Percentiles rank a stretch among this genome's conserved stretches.
These are phyloP conservation scores for Fusarium irregulare DNA, from an alignment of 2,329 filamentous ascomycete species.

Conservation along the genomic window DNA sequence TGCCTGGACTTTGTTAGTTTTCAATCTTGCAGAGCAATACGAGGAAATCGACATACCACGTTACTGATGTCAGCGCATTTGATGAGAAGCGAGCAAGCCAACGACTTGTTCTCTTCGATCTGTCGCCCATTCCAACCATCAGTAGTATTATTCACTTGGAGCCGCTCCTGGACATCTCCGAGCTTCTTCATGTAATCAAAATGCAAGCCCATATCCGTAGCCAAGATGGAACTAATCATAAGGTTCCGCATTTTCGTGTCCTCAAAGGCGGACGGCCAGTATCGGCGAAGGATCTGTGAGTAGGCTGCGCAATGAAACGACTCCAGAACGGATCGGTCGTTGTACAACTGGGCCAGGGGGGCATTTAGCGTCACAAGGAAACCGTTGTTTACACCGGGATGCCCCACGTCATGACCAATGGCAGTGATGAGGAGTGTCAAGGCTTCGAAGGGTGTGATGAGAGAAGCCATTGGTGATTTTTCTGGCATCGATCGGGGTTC, in stretches of 20 bases:
- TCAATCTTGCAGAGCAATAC: neutral
- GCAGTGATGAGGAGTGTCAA: conserved; percentile 91
- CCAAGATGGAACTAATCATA: conserved; percentile 97
- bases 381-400: conserved; percentile 97
- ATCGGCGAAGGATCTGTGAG: conserved; percentile 90
- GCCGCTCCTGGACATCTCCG: conserved; percentile 81
- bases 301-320: conserved; percentile 98
- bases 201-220: conserved; percentile 97
- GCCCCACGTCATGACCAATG: conserved; percentile 97
- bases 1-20: conserved; percentile 66
- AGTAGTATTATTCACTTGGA: conserved; percentile 72
- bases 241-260: conserved; percentile 84
- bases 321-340: conserved; percentile 95
- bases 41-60: conserved; percentile 72
- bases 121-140: conserved; percentile 83
- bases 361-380: conserved; percentile 93
- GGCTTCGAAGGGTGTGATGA: conserved; percentile 88
- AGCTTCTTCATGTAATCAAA: conserved; percentile 96
- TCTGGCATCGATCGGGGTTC: conserved; percentile 47
- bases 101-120: conserved; percentile 78
- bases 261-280: conserved; percentile 88
- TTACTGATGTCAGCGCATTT: conserved; percentile 99
- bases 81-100: conserved; percentile 91
- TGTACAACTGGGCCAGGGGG: conserved; percentile 93
- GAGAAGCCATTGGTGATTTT: conserved; percentile 74